Evolutionary conservation across 2,329 filamentous ascomycete genomes (phyloP).

Genomic region (Cytospora mali): DNA sequence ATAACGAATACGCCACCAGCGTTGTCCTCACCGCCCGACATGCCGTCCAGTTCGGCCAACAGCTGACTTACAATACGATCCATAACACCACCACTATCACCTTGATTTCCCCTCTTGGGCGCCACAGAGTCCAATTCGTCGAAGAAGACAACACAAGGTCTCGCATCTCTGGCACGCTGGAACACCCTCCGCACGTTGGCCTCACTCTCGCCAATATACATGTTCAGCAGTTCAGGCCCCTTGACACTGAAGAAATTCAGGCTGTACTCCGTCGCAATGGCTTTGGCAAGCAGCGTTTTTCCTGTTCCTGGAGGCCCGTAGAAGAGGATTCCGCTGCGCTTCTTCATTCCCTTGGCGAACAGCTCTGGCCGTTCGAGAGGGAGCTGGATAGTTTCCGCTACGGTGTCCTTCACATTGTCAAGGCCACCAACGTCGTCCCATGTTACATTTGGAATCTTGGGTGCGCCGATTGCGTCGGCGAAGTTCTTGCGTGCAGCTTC

Average conservation of each 20-base stretch:
- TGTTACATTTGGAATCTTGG: constrained; percentile 95
- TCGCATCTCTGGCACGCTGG: constrained; percentile 80
- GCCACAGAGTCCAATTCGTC: constrained; percentile 93
- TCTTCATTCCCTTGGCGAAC: constrained; percentile 98
- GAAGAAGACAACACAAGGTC: constrained; percentile 91
- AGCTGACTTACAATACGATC: constrained; percentile 95
- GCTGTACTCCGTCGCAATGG: constrained; percentile 90
- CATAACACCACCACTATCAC: constrained; percentile 97
- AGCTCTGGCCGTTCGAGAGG: constrained; percentile 89
- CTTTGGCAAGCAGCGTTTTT: constrained; percentile 90
- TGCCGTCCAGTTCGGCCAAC: constrained; percentile 92
- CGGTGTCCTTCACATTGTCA: constrained; percentile 93
- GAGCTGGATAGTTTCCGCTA: constrained; percentile 93
- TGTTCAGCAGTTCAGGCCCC: constrained; percentile 87
- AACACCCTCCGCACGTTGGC: constrained; percentile 90
- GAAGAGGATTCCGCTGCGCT: constrained; percentile 89
- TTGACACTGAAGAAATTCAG: constrained; percentile 96
- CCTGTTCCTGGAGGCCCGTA: constrained; percentile 90
- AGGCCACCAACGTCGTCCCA: constrained; percentile 97
- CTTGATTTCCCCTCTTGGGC: constrained; percentile 94
- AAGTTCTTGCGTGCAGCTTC: constrained; percentile 97
- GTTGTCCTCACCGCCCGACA: constrained; percentile 87
- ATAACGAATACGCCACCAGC: constrained; percentile 92
- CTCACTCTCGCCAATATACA: constrained; percentile 95
- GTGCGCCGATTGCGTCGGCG: constrained; percentile 93